Evolutionary conservation across 345 rosid genomes (phyloP), one percentile per base, ranked within the genome.

Genomic region (Luvunga scandens): DNA sequence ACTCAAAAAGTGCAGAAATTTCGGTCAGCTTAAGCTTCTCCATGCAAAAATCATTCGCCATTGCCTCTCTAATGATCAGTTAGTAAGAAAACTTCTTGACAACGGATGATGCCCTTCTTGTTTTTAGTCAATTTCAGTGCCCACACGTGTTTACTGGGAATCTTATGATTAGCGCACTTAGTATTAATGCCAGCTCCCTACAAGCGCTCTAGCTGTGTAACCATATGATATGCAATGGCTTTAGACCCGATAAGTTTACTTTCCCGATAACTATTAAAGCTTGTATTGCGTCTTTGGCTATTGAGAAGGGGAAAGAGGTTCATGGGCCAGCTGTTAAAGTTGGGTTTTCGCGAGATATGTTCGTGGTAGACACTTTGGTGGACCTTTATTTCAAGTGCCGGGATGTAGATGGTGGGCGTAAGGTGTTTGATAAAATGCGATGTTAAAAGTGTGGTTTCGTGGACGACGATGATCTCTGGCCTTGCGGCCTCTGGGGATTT

Each of bases 391-490:
- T 89, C 33, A 89, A 89, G 66, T 86, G 83, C 22, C 81, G 92
- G 59, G 87, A 85, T 62, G 55, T 60, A 0, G 86, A 82, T 27
- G 80, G 73, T 72, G 98, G 89, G 16, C 34, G 85, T 1, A 87
- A 80, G 76, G 82, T 90, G 84, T 93, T 93, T 53, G 88, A 86
- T 19, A 81, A 84, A 78, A 89, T 89, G 96, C 80, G 71, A 38
- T 61, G 86, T 83, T 0, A 75, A 86, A 0, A 86, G 42, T 81
- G 88, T 93, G 60, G 91, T 91, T 36, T 90, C 96, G 0, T 90
- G 94, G 98, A 90, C 96, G 6, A 93, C 91, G 18, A 76, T 89
- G 85, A 83, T 90, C 34, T 45, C 85, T n/a, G 94, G 96, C 7
- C 91, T 93, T 12, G 82, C 89, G 42, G 85, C 88, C 36, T 83